Conservation (phyloP, 352 stramenopile genomes). For the Achlya hypogyna region DNA sequence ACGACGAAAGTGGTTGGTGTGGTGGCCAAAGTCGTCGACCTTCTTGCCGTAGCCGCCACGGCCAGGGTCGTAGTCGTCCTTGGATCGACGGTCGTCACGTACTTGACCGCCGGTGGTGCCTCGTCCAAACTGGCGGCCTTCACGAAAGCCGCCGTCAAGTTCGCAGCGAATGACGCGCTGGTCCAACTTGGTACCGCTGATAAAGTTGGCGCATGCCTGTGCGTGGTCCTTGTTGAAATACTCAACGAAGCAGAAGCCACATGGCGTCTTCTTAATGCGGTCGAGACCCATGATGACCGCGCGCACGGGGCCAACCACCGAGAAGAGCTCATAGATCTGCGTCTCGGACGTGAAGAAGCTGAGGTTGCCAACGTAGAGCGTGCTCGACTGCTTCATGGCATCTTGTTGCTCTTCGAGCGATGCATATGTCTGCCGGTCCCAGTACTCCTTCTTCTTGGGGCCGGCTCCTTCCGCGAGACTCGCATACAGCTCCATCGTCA, state of each 20-base stretch:
- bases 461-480: constrained; percentile 10
- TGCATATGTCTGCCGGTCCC: constrained; percentile 91
- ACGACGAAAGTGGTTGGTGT: constrained; percentile 53
- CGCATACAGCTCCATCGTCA: constrained; percentile 19
- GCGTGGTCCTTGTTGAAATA: constrained; percentile 70
- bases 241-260: constrained; percentile 97
- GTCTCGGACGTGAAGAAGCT: constrained; percentile 94
- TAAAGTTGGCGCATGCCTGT: constrained; percentile 63
- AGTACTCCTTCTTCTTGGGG: constrained; percentile 79
- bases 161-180: constrained; percentile 81
- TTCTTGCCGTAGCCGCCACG: constrained; percentile 68
- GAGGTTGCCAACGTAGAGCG: constrained; percentile 97
- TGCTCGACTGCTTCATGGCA: constrained; percentile 84
- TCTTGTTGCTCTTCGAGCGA: constrained; percentile 89
- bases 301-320: constrained; percentile 85
- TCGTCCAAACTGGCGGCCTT: constrained; percentile 79
- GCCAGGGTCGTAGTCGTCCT: constrained; percentile 78
- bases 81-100: constrained; percentile 71
- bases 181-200: constrained; percentile 83
- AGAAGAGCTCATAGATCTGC: constrained; percentile 94
- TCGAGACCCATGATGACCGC: constrained; percentile 95
- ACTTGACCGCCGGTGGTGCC: constrained; percentile 77
- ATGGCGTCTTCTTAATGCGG: constrained; percentile 92
- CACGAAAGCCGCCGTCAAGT: constrained; percentile 81
- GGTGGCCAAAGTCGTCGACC: constrained; percentile 37